Percentiles rank a stretch among this genome's conserved stretches.
Evolutionary conservation across 1,139 yeast genomes (phyloP).

Genomic region (Suhomyces terraborum): DNA sequence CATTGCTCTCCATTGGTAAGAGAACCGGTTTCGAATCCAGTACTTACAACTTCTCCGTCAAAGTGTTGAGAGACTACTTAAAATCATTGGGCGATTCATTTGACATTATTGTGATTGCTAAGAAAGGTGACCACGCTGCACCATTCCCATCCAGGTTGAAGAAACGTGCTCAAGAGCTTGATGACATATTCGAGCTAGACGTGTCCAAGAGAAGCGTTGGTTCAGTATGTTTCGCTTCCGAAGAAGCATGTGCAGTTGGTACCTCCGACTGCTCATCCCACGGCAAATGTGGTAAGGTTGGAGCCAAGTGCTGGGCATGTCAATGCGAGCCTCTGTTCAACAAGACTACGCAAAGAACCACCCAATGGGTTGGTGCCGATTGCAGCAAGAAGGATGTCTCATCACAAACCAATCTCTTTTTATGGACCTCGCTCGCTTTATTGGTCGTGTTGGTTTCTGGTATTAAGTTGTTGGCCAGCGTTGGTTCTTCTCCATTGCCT

Average conservation of each 20-base stretch:
- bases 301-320: slow-evolving; percentile 55
- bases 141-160: slow-evolving; percentile 8
- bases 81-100: slow-evolving; percentile 28
- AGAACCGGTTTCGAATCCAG: slow-evolving; percentile 44
- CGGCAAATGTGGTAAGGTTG: slow-evolving; percentile 55
- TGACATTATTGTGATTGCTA: slow-evolving; percentile 34
- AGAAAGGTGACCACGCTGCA: slow-evolving; percentile 4
- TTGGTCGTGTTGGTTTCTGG: slow-evolving; percentile 52
- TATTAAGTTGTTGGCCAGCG: slow-evolving; percentile 50
- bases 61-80: slow-evolving; percentile 36
- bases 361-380: slow-evolving; percentile 66
- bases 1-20: slow-evolving; percentile 43
- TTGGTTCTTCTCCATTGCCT: slow-evolving; percentile 65
- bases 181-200: slow-evolving; percentile 24
- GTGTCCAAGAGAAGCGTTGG: slow-evolving; percentile 26
- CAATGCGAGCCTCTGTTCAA: slow-evolving; percentile 55
- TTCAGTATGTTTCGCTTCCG: slow-evolving; percentile 40
- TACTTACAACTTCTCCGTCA: slow-evolving; percentile 41
- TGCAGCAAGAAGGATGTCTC: slow-evolving; percentile 70
- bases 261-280: slow-evolving; percentile 63
- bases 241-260: slow-evolving; percentile 53
- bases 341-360: slow-evolving; percentile 50
- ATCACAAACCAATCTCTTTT: slow-evolving; percentile 62
- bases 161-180: slow-evolving; percentile 23
- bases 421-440: slow-evolving; percentile 62